Evolutionary conservation across 176 grass and related monocot genomes (phyloP).

Genomic region (Carex scoparia): DNA sequence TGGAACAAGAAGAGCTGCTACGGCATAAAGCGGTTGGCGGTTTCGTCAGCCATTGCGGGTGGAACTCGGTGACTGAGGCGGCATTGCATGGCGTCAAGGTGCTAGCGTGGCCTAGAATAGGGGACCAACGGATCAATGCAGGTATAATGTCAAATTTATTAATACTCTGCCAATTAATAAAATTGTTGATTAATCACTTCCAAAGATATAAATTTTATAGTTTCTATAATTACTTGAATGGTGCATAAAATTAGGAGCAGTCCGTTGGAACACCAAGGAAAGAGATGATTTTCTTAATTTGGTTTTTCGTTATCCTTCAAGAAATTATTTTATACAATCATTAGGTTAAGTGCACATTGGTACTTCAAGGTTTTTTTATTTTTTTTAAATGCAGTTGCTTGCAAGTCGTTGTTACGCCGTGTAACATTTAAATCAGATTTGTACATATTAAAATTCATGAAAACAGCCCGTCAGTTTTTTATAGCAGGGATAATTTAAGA

Average conservation of each 20-base stretch:
- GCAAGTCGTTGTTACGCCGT: not conserved
- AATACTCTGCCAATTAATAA: not conserved
- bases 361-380: not conserved
- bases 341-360: not conserved
- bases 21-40: constrained; percentile 37
- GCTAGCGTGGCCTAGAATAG: constrained; percentile 53
- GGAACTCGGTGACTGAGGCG: constrained; percentile 75
- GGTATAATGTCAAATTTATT: not conserved
- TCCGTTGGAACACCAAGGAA: not conserved
- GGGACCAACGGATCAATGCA: constrained; percentile 63
- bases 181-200: not conserved
- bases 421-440: not conserved
- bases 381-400: too few species aligned
- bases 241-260: not conserved
- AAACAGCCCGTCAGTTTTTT: too few species aligned
- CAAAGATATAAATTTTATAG: not conserved
- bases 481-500: too few species aligned
- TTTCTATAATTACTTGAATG: not conserved
- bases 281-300: not conserved
- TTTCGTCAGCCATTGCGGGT: constrained; percentile 74
- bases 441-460: too few species aligned
- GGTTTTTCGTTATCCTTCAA: too few species aligned
- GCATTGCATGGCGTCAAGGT: constrained; percentile 39
- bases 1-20: constrained; percentile 60
- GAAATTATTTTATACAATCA: not conserved